Evolutionary conservation across 2,329 filamentous ascomycete genomes (phyloP).

Genomic region (Colletotrichum spinosum): DNA sequence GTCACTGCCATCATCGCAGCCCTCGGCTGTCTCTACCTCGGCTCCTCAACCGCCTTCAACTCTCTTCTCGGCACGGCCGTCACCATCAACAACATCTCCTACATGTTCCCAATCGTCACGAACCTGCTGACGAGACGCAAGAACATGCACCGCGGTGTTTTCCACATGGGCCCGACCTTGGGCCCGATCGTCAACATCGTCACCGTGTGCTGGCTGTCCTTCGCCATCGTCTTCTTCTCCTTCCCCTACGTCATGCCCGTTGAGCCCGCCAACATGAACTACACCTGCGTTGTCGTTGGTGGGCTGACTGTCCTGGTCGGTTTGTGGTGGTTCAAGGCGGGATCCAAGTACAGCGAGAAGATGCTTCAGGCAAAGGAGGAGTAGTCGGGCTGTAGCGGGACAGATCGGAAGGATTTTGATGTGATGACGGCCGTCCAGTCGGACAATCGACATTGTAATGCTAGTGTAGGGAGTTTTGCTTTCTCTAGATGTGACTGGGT

Average conservation of each 20-base stretch:
- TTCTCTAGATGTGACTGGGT: no score
- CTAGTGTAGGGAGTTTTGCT: no score
- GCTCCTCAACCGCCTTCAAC: slow-evolving; percentile 57
- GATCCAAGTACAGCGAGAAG: slow-evolving; percentile 50
- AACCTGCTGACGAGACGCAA: slow-evolving; percentile 54
- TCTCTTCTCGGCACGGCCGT: slow-evolving; percentile 52
- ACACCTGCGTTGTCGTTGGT: slow-evolving; percentile 59
- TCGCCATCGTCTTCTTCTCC: slow-evolving; percentile 57
- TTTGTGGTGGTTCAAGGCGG: slow-evolving; percentile 56
- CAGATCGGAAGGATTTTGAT: not conserved
- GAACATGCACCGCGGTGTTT: slow-evolving; percentile 53
- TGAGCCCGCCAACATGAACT: slow-evolving; percentile 57
- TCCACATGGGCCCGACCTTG: slow-evolving; percentile 47
- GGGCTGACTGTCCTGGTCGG: slow-evolving; percentile 50
- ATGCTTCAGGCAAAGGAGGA: slow-evolving; percentile 51
- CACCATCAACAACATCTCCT: slow-evolving; percentile 59
- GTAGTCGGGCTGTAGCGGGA: slow-evolving; percentile 1
- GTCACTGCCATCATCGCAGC: slow-evolving; percentile 49
- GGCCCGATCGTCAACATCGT: slow-evolving; percentile 51
- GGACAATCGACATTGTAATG: no score
- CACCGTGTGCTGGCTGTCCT: slow-evolving; percentile 51
- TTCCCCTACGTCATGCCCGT: slow-evolving; percentile 57
- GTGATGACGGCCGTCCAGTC: no score
- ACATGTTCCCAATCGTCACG: slow-evolving; percentile 57
- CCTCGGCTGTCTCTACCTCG: slow-evolving; percentile 57